Evolutionary conservation across 148 eudicot genomes (phyloP).

Genomic region (Tetragonia tetragonoides): DNA sequence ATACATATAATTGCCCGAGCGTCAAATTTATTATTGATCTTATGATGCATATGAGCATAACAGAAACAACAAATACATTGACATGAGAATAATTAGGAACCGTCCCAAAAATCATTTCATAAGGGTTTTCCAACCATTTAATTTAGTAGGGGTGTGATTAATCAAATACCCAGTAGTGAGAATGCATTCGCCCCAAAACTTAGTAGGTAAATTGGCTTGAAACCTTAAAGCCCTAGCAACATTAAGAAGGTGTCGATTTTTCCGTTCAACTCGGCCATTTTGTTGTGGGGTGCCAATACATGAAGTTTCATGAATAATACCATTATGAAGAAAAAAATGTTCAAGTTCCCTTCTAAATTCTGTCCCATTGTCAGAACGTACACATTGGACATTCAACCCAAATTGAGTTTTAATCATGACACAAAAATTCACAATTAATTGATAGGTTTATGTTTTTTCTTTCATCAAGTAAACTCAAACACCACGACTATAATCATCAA

Average conservation of each 20-base stretch:
- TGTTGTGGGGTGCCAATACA: slow-evolving; percentile 9
- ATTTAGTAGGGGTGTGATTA: background rate
- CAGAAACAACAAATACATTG: too few relatives aligned
- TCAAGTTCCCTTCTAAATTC: background rate
- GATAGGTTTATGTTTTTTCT: background rate
- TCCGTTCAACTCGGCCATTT: slow-evolving; percentile 6
- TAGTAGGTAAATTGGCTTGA: background rate
- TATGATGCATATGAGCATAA: too few relatives aligned
- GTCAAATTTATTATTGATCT: too few relatives aligned
- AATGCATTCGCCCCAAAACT: slow-evolving; percentile 3
- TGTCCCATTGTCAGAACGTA: slow-evolving; percentile 3
- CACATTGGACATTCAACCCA: background rate
- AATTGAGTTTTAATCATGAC: slow-evolving; percentile 10
- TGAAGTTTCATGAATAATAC: background rate
- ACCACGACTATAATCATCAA: slow-evolving; percentile 13
- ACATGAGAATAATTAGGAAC: too few relatives aligned
- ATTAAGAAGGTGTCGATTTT: slow-evolving; percentile 6
- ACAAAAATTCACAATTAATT: background rate
- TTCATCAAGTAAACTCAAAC: slow-evolving; percentile 3
- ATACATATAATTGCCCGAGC: too few relatives aligned
- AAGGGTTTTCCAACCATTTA: background rate
- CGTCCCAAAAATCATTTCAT: background rate
- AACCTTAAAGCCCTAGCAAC: background rate
- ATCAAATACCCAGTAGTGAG: background rate
- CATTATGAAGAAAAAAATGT: background rate